Percentiles rank a stretch among this genome's conserved stretches.
Evolutionary conservation across 108 stramenopile species (phyloP).

Genomic region (Nitzschia inconspicua): DNA sequence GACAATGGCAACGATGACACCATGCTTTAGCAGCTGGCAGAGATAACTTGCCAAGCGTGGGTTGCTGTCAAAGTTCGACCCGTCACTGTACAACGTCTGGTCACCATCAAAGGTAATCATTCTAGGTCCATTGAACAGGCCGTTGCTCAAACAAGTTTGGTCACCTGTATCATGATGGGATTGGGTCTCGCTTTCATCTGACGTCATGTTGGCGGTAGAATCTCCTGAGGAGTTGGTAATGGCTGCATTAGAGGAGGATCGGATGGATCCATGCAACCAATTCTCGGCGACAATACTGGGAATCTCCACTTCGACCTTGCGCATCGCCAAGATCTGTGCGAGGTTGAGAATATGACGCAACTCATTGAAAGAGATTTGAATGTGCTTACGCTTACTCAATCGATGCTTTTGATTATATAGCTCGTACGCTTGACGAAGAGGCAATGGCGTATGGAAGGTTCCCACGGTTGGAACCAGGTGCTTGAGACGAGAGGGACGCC

Average conservation of each 20-base stretch:
- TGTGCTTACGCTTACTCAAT: constrained; percentile 74
- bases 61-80: constrained; percentile 87
- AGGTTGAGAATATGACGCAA: constrained; percentile 90
- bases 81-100: constrained; percentile 89
- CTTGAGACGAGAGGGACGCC: constrained; percentile 34
- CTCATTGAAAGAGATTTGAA: constrained; percentile 90
- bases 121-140: constrained; percentile 59
- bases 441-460: constrained; percentile 82
- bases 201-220: too few species aligned
- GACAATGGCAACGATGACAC: constrained; percentile 86
- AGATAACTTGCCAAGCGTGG: constrained; percentile 77
- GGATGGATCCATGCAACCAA: too few species aligned
- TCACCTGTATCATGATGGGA: too few species aligned
- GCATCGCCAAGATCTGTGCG: constrained; percentile 87
- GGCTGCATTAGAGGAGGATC: too few species aligned
- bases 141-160: too few species aligned
- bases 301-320: constrained; percentile 1
- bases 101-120: constrained; percentile 93
- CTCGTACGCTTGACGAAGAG: constrained; percentile 75
- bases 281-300: background rate
- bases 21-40: constrained; percentile 65
- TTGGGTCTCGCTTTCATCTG: too few species aligned
- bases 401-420: constrained; percentile 83
- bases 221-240: too few species aligned
- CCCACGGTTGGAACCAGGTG: constrained; percentile 86